phyloP scores from a whole-genome alignment of 176 grass and related monocot genomes.

The Raddia guianensis region DNA sequence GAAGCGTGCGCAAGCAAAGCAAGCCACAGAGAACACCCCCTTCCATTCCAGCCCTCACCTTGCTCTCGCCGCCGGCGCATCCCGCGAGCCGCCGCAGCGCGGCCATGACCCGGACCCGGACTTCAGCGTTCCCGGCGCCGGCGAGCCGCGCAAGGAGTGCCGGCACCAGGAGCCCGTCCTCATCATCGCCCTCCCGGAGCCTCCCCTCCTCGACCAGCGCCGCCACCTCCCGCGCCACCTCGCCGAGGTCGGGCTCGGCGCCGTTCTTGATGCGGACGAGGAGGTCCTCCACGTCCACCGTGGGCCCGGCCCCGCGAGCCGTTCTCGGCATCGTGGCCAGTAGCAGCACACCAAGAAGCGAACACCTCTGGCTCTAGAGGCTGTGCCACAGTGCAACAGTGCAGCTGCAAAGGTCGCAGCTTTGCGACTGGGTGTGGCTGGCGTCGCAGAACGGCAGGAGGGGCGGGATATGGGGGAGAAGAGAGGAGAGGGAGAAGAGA shows the following conservation, averaged over 20 bases:
- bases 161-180: constrained; percentile 53
- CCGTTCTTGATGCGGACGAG: constrained; percentile 66
- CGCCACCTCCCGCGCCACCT: constrained; percentile 43
- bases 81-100: constrained; percentile 54
- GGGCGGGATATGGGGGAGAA: not conserved
- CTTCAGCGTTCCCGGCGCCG: constrained; percentile 28
- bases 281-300: constrained; percentile 64
- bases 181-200: constrained; percentile 57
- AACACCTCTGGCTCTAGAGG: not conserved
- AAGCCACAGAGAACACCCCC: not conserved
- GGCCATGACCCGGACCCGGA: constrained; percentile 62
- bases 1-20: not conserved
- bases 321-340: constrained; percentile 39
- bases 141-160: constrained; percentile 55
- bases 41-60: constrained; percentile 44
- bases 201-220: constrained; percentile 40
- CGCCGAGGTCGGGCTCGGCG: constrained; percentile 38
- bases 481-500: not conserved
- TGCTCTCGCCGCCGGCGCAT: constrained; percentile 44
- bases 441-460: not conserved
- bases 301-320: not conserved
- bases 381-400: not conserved
- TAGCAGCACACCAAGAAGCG: not conserved
- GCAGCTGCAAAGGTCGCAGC: not conserved
- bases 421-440: not conserved